Base-by-base conservation (phyloP, 768 basidiomycete species). In the Chalciporus pseudorubinellus region DNA sequence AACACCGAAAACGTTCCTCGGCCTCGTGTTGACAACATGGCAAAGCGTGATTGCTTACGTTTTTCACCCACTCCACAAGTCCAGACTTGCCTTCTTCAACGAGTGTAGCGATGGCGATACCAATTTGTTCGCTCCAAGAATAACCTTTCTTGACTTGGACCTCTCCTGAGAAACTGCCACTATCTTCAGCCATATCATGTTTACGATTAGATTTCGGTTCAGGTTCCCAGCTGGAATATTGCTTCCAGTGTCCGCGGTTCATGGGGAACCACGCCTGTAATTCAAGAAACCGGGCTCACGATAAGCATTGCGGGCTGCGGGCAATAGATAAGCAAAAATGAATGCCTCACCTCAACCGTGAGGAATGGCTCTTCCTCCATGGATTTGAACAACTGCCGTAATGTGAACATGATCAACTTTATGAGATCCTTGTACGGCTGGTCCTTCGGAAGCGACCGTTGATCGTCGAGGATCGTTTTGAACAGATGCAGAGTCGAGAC, bases 321-420 rank as follows among this genome's bases (percentile, higher is more conserved):
- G 38, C 34, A 36, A 51, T 36, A 55, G 56, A 62, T 62, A 62
- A 64, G 58, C 56, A 49, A 45, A 65, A 38, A 63, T 53, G 60
- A 69, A 54, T 58, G 59, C 70, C 74, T 59, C 61, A 94, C 94
- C 78, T 98, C 93, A 54, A 98, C 79, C 53, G 92, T 80, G 42
- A 98, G 75, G 72, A 98, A 89, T 0, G 90, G 78, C 55, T 97
- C 87, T 56, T 91, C 84, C 47, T 82, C 79, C 43, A 93, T 77
- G 7, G 85, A 81, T 68, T 97, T 98, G 83, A 99, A 98, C 77
- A 98, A 98, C 65, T 87, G 85, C 21, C 91, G 83, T 52, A 98
- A 77, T 54, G 98, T 77, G 71, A 80, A 99, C 61, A 84, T 89
- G 73, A 98, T 84, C 31, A 98, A 72, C 48, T 80, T 78, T 48